These are phyloP conservation scores for Trichocladium uniseriatum DNA, from an alignment of 495 filamentous ascomycete genomes.

Conservation along the genomic window DNA sequence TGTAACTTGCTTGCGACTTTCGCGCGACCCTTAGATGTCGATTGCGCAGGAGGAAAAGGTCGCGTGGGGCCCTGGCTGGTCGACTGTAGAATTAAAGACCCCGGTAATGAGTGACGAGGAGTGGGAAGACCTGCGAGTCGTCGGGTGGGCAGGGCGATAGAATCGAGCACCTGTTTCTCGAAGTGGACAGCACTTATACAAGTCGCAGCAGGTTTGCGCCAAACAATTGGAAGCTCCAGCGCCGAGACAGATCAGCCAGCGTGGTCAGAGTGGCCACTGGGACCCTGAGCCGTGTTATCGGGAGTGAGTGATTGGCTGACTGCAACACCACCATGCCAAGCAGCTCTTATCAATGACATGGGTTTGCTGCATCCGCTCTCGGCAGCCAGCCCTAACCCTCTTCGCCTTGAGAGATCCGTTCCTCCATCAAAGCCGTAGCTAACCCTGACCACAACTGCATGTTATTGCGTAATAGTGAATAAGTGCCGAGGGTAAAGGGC, in stretches of 20 bases:
- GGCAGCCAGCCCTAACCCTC: background rate
- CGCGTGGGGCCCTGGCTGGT: background rate
- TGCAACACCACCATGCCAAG: background rate
- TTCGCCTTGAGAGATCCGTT: too few relatives aligned
- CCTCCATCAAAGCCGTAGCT: too few relatives aligned
- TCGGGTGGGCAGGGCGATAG: too few relatives aligned
- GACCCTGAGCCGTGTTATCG: background rate
- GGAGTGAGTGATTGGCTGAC: background rate
- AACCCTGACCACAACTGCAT: too few relatives aligned
- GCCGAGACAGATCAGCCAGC: slow-evolving; percentile 18
- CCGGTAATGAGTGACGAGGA: slow-evolving; percentile 7
- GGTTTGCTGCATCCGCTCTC: background rate
- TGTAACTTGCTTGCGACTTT: background rate
- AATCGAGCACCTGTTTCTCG: too few relatives aligned
- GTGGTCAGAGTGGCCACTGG: slow-evolving; percentile 25
- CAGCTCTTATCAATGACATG: background rate
- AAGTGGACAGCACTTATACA: slow-evolving; percentile 15
- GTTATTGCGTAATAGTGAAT: too few relatives aligned
- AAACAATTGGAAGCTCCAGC: background rate
- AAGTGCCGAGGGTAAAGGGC: too few relatives aligned
- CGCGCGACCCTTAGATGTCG: background rate
- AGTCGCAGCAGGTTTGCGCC: too few relatives aligned
- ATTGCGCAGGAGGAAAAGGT: background rate
- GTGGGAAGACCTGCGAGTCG: background rate
- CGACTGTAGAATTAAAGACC: background rate